phyloP scores from a whole-genome alignment of 495 filamentous ascomycete species.

The Entonaema liquescens region DNA sequence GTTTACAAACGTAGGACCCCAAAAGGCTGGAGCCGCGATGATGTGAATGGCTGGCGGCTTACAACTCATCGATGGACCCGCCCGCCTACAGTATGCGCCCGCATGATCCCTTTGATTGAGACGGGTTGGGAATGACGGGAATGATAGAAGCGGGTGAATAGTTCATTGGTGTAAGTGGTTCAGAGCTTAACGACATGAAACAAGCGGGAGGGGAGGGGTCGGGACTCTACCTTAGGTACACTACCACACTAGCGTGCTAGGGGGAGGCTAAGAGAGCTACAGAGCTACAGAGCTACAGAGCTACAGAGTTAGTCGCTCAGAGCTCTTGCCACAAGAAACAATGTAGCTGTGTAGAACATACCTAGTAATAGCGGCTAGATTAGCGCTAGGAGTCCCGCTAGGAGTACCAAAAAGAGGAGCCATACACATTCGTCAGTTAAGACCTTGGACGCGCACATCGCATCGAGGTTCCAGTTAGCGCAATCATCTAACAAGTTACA shows the following conservation, averaged over 20 bases:
- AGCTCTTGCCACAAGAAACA: constrained; percentile 5
- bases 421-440: constrained; percentile 28
- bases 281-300: background rate
- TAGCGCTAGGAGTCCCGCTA: constrained; percentile 13
- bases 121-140: constrained; percentile 31
- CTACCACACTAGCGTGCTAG: constrained; percentile 22
- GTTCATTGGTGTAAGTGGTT: constrained; percentile 41
- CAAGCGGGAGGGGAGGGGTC: constrained; percentile 39
- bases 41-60: constrained; percentile 40
- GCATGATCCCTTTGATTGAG: constrained; percentile 38
- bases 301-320: constrained; percentile 19
- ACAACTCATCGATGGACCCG: constrained; percentile 36
- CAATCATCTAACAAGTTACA: constrained; percentile 25
- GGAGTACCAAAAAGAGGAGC: background rate
- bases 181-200: constrained; percentile 40
- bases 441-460: constrained; percentile 19
- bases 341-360: background rate
- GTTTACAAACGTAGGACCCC: constrained; percentile 35
- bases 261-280: background rate
- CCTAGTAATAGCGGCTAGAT: background rate
- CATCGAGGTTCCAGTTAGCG: constrained; percentile 37
- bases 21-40: constrained; percentile 33
- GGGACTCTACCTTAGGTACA: background rate
- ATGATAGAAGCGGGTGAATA: constrained; percentile 33
- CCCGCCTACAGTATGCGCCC: constrained; percentile 43